phyloP scores from a whole-genome alignment of 192 early-diverging fungal genomes.

The Gaertneriomyces semiglobifer region DNA sequence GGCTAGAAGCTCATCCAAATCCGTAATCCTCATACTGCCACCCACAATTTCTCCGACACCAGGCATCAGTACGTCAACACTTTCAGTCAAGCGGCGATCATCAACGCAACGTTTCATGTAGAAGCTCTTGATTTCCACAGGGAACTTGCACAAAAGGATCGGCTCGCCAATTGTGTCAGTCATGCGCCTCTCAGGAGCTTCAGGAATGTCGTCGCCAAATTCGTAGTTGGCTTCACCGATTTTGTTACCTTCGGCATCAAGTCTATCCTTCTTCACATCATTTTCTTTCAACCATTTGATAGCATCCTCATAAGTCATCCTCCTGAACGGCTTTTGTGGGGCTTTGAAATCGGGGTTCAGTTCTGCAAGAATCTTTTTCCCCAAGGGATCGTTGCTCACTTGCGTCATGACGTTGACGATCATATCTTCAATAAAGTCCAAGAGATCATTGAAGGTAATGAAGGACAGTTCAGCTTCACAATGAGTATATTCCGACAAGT shows the following conservation, averaged over 20 bases:
- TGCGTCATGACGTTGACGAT: slow-evolving; percentile 59
- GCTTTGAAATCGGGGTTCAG: slow-evolving; percentile 85
- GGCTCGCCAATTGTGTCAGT: slow-evolving; percentile 94
- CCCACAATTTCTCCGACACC: slow-evolving; percentile 96
- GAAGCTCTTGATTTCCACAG: slow-evolving; percentile 93
- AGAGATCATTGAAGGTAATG: slow-evolving; percentile 85
- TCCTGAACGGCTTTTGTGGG: slow-evolving; percentile 79
- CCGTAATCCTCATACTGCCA: slow-evolving; percentile 92
- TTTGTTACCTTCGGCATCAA: slow-evolving; percentile 69
- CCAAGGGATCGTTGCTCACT: slow-evolving; percentile 67
- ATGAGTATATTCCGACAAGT: slow-evolving; percentile 87
- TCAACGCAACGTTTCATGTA: slow-evolving; percentile 92
- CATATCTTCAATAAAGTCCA: slow-evolving; percentile 83
- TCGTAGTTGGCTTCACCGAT: slow-evolving; percentile 61
- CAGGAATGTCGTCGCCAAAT: slow-evolving; percentile 98
- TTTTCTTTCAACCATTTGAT: slow-evolving; percentile 88
- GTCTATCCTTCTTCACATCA: slow-evolving; percentile 69
- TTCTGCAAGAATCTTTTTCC: slow-evolving; percentile 71
- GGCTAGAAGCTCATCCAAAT: slow-evolving; percentile 71
- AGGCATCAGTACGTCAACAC: slow-evolving; percentile 96
- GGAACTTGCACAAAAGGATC: slow-evolving; percentile 92
- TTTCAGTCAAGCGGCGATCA: slow-evolving; percentile 84
- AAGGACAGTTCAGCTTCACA: slow-evolving; percentile 95
- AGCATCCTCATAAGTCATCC: slow-evolving; percentile 94
- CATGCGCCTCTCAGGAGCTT: slow-evolving; percentile 94